Base-by-base conservation (phyloP, 73 alveolate genomes). In the Blepharisma japonicum region DNA sequence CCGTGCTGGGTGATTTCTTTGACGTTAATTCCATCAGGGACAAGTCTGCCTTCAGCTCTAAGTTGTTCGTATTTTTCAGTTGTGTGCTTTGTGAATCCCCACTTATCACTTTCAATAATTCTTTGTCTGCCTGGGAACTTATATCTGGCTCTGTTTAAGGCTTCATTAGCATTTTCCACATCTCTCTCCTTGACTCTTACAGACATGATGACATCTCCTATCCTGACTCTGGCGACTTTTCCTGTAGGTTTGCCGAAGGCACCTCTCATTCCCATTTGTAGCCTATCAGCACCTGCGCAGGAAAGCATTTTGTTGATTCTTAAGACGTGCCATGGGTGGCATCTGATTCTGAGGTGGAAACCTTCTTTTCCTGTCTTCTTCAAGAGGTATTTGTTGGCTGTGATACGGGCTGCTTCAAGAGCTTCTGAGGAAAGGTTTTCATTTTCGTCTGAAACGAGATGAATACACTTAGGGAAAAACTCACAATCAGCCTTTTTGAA, bases 221-320 rank as follows among this genome's bases (percentile, higher is more conserved):
- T 92, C 80, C 85, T 81, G 81, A 96, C 99, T 68, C 99, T 90
- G 71, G 99, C 99, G 67, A 91, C 93, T 83, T 92, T 93, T 67
- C 98, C 99, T 81, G 91, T 88, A 25, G 99, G 97, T 89, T 97
- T 97, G 38, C 99, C 99, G 86, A 90, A 97, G 85, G 99, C 99
- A 6, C 98, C 98, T 82, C 99, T 94, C 99, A 96, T 96, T 71
- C 99, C 99, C 21, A 97, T 92, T 85, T 95, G 97, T 67, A 95
- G 97, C 88, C 99, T 84, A 96, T 96, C 99, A 71, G 99, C 99
- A n/a, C 99, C 99, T 71, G 99, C 99, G 94, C 99, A 96, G 42
- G 98, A 89, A 87, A 96, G 94, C 97, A 96, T 96, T 87, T 96
- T 96, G 93, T 96, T 96, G 92, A 96, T 96, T 81, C 99, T 92